These are phyloP conservation scores for Phytopythium sindhum DNA, from an alignment of 352 stramenopile species.

Conservation along the genomic window DNA sequence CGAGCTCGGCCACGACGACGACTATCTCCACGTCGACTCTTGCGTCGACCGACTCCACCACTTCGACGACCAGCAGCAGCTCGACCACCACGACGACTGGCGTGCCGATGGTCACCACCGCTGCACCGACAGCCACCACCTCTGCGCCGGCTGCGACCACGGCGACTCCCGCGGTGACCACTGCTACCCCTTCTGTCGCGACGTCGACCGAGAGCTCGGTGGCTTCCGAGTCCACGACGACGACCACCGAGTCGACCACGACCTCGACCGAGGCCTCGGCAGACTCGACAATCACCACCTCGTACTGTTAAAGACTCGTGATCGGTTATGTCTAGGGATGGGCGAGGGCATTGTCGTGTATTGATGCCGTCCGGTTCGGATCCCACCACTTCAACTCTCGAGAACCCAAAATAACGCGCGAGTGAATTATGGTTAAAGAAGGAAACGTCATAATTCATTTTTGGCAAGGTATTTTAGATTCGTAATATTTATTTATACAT, in stretches of 20 bases:
- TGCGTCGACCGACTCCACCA: neutral
- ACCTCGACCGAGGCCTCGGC: neutral
- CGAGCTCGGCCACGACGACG: neutral
- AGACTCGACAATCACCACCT: neutral
- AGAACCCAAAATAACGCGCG: no score
- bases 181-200: neutral
- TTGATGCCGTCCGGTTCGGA: no score
- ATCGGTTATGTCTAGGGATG: neutral
- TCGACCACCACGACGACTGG: neutral
- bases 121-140: neutral
- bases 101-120: neutral
- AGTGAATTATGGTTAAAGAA: no score
- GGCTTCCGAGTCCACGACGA: neutral
- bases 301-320: conserved; percentile 3
- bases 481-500: neutral
- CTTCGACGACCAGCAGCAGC: neutral
- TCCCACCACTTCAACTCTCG: no score
- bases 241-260: neutral
- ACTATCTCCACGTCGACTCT: neutral
- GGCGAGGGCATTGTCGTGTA: neutral
- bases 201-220: neutral
- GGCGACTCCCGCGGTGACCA: neutral
- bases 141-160: neutral
- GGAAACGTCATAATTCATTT: no score
- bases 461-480: no score